Evolutionary conservation across 139 green algal species (phyloP).

Genomic region (Picochlorum sp.): DNA sequence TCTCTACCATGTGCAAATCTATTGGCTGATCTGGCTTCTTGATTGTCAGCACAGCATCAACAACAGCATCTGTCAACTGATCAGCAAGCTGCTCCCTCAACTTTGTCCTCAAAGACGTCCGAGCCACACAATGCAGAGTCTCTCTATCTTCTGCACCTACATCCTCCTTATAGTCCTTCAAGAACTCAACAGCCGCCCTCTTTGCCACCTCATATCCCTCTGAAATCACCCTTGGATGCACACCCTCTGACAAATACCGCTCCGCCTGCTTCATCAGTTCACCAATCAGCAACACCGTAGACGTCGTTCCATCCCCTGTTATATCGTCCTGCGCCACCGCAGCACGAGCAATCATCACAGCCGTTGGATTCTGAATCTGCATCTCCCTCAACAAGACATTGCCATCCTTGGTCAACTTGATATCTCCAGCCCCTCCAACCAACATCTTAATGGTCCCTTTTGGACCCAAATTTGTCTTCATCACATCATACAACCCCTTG

Average conservation of each 20-base stretch:
- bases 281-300: slow-evolving; percentile 93
- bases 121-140: slow-evolving; percentile 78
- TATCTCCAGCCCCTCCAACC: slow-evolving; percentile 83
- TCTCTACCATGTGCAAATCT: slow-evolving; percentile 98
- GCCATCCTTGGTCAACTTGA: slow-evolving; percentile 97
- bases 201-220: slow-evolving; percentile 93
- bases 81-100: slow-evolving; percentile 69
- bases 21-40: slow-evolving; percentile 64
- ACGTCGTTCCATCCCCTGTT: slow-evolving; percentile 93
- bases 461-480: slow-evolving; percentile 94
- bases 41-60: slow-evolving; percentile 76
- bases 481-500: slow-evolving; percentile 96
- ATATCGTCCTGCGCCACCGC: slow-evolving; percentile 97
- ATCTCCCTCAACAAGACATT: slow-evolving; percentile 94
- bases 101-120: slow-evolving; percentile 92
- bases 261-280: slow-evolving; percentile 98
- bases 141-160: slow-evolving; percentile 52
- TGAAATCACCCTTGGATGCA: slow-evolving; percentile 89
- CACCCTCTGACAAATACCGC: slow-evolving; percentile 86
- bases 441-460: slow-evolving; percentile 99
- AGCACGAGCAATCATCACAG: slow-evolving; percentile 97
- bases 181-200: slow-evolving; percentile 73
- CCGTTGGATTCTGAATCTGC: slow-evolving; percentile 99
- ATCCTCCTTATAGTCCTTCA: slow-evolving; percentile 80
- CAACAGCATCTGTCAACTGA: slow-evolving; percentile 84